Evolutionary conservation across 2,329 filamentous ascomycete genomes (phyloP).

Genomic region (Fusarium sp.): DNA sequence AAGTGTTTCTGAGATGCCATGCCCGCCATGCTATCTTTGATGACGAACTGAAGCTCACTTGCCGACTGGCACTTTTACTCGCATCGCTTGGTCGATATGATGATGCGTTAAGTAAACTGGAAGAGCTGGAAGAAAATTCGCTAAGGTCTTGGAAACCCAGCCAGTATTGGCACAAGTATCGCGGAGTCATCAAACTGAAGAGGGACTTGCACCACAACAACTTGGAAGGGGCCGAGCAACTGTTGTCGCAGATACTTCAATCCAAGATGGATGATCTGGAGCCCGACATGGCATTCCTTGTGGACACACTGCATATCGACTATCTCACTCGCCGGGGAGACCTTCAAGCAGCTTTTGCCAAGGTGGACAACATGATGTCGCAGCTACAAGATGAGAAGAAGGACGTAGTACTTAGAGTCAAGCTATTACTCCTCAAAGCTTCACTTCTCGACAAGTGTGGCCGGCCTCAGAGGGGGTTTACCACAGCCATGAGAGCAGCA

Average conservation of each 20-base stretch:
- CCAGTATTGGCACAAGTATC: slow-evolving; percentile 79
- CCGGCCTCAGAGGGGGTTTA: slow-evolving; percentile 82
- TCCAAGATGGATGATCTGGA: slow-evolving; percentile 66
- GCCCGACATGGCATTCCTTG: slow-evolving; percentile 65
- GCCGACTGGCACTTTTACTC: slow-evolving; percentile 74
- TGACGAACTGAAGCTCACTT: slow-evolving; percentile 82
- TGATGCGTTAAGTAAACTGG: slow-evolving; percentile 68
- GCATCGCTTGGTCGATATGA: slow-evolving; percentile 79
- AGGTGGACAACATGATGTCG: slow-evolving; percentile 63
- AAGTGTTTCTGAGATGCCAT: slow-evolving; percentile 84
- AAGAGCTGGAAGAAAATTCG: slow-evolving; percentile 68
- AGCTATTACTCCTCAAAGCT: slow-evolving; percentile 81
- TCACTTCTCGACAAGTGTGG: slow-evolving; percentile 78
- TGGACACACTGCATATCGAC: slow-evolving; percentile 69
- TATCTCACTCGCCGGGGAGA: slow-evolving; percentile 65
- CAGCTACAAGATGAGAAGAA: slow-evolving; percentile 62
- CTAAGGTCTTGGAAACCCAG: slow-evolving; percentile 83
- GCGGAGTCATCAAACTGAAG: slow-evolving; percentile 76
- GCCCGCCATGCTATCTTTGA: slow-evolving; percentile 73
- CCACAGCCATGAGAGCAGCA: slow-evolving; percentile 81
- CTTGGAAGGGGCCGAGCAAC: slow-evolving; percentile 65
- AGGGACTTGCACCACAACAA: slow-evolving; percentile 72
- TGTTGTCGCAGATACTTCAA: slow-evolving; percentile 69
- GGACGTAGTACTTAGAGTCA: slow-evolving; percentile 76
- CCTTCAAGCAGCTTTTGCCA: slow-evolving; percentile 63